Evolutionary conservation across 2,329 filamentous ascomycete genomes (phyloP), one percentile per base, ranked within the genome.

Genomic region (Aspergillus amoenus): DNA sequence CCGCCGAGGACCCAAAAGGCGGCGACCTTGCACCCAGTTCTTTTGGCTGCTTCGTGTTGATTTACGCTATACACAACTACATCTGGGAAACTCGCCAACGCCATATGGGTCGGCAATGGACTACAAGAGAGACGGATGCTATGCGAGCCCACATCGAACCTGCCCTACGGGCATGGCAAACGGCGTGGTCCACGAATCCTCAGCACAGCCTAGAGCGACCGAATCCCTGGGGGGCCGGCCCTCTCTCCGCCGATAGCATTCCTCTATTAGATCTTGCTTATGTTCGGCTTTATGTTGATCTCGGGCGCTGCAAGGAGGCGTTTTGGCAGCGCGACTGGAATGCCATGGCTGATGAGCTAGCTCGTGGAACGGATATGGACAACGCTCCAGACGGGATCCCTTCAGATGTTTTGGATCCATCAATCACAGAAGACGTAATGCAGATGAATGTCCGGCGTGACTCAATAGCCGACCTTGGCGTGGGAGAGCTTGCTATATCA

Each of bases 141-240:
- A 96, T 97, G 92, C 93, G 97, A 71, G 85, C 89, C 2, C 92
- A 96, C 68, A 95, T 97, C 57, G 93, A 97, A 72, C 93, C 93
- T 11, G 93, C 93, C 2, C 79, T 99, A 60, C 89, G 92, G 71
- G 93, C 93, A 7, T 99, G 94, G 94, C 91, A 96, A 76, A 84
- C 88, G 46, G 93, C 92, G 0, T 97, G 93, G 93, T 86, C 88
- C 42, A 90, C 87, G 67, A 95, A 94, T 69, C 89, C 91, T 2
- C 85, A 89, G 43, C 92, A 96, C 72, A 92, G 88, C 66, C 77
- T 94, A 5, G 90, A 96, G 71, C 83, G 91, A 51, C 91, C 91
- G 0, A 96, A 94, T 70, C 90, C 91, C 0, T 93, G 87, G 67
- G 91, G 89, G 4, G 80, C 86, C 58, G 90, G 91, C 0, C 91